phyloP scores from a whole-genome alignment of 1,139 yeast genomes.

The Diutina pseudorugosa region DNA sequence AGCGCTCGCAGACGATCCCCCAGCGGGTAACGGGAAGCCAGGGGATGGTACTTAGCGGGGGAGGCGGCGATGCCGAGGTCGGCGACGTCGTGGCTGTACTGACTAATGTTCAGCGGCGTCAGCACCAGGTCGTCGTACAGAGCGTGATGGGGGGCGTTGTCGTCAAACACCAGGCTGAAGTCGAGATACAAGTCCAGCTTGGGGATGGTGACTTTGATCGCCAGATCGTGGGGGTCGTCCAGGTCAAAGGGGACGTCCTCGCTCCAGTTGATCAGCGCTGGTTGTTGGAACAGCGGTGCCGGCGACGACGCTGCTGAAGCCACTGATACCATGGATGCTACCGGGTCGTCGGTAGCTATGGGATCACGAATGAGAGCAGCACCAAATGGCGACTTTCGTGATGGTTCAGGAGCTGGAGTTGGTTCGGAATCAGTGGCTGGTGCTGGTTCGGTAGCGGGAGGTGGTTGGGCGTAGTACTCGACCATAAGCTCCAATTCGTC shows the following conservation, averaged over 20 bases:
- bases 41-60: conserved; percentile 12
- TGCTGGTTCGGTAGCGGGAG: not conserved
- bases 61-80: conserved; percentile 35
- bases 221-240: not conserved
- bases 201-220: not conserved
- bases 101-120: conserved; percentile 6
- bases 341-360: not conserved
- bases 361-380: not conserved
- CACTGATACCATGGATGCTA: no score
- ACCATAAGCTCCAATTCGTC: conserved; percentile 52
- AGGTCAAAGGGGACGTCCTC: conserved; percentile 23
- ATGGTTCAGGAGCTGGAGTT: not conserved
- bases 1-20: not conserved
- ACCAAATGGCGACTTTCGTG: not conserved
- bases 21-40: not conserved
- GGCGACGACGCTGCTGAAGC: not conserved
- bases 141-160: not conserved
- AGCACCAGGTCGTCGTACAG: conserved; percentile 3
- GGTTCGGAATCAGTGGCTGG: no score
- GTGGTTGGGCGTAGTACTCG: conserved; percentile 17
- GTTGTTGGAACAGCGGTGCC: not conserved
- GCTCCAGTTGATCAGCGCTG: conserved; percentile 25
- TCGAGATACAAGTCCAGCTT: not conserved
- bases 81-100: conserved; percentile 30
- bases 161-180: not conserved